phyloP scores from a whole-genome alignment of 192 early-diverging fungal species.

The Backusella luteola region DNA sequence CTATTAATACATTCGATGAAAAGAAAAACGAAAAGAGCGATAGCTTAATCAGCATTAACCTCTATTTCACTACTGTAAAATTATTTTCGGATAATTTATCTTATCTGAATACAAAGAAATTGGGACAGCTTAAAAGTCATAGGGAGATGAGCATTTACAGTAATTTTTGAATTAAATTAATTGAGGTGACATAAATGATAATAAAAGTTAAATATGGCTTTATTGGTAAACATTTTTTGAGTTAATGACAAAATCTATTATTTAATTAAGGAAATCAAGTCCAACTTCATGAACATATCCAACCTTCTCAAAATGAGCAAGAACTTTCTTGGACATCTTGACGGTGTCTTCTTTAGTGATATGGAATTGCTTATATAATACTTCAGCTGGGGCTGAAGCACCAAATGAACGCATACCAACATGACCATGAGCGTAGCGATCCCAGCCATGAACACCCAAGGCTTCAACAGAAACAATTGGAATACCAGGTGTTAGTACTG shows the following conservation, averaged over 20 bases:
- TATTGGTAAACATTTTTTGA: too few relatives aligned
- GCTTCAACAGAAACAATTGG: conserved; percentile 91
- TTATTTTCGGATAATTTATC: too few relatives aligned
- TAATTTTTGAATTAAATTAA: too few relatives aligned
- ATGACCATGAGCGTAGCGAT: conserved; percentile 84
- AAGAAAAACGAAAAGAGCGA: too few relatives aligned
- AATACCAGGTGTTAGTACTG: conserved; percentile 77
- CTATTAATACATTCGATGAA: too few relatives aligned
- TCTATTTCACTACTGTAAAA: too few relatives aligned
- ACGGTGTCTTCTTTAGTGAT: conserved; percentile 18
- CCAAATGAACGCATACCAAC: conserved; percentile 93
- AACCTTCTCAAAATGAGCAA: conserved; percentile 11
- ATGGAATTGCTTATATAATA: conserved; percentile 15
- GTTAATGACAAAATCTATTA: background rate
- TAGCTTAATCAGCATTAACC: too few relatives aligned
- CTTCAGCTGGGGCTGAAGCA: conserved; percentile 42
- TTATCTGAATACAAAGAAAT: too few relatives aligned
- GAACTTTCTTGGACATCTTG: conserved; percentile 8
- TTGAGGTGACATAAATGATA: too few relatives aligned
- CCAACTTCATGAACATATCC: conserved; percentile 22
- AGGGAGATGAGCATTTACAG: too few relatives aligned
- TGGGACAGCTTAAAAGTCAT: too few relatives aligned
- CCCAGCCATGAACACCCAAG: conserved; percentile 85
- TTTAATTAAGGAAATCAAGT: background rate
- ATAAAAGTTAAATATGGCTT: too few relatives aligned